Base-by-base conservation (phyloP, 768 basidiomycete species). In the Pulveroboletus sp. region DNA sequence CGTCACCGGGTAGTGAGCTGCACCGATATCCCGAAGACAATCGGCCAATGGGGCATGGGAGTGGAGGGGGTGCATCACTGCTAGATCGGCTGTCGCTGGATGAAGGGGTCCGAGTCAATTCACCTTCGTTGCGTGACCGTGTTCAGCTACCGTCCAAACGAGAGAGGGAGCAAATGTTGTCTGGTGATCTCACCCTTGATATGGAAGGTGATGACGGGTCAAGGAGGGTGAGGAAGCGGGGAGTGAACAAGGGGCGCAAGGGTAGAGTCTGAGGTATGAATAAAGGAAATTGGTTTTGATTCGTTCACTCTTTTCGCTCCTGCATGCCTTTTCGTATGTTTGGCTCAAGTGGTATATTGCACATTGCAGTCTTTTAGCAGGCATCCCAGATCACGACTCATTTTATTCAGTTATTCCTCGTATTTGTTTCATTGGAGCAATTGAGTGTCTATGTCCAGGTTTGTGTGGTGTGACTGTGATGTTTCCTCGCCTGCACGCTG, bases 141-240 rank as follows among this genome's bases (percentile, higher is more conserved):
- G 71, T 74, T n/a, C 69, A 74, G 42, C 27, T 69, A 28, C 64
- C 66, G 1, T 52, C 49, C n/a, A 70, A 72, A 49, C 58, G 70
- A 18, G 61, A 67, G 28, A 50, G 59, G 11, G 68, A 64, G 17
- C 70, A 71, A 0, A 60, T 63, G 62, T 14, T 59, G 40, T 13
- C 31, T 8, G 49, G 47, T 4, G 65, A 64, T 2, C 1, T 43
- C 1, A 5, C 41, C 6, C 47, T 61, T 9, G 55, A 57, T 2
- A 15, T 14, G 4, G 64, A 65, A 31, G 47, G 46, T 6, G 65
- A 64, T 1, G 66, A 69, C 7, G 64, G 47, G 3, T 46, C 42
- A 1, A 68, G 62, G 50, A 47, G 60, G 52, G 35, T 49, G 33
- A 57, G 66, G 51, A 56, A 58, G 38, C 54, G 61, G 6, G 64